phyloP scores from a whole-genome alignment of 2,329 filamentous ascomycete genomes.

The Fusarium denticulatum region DNA sequence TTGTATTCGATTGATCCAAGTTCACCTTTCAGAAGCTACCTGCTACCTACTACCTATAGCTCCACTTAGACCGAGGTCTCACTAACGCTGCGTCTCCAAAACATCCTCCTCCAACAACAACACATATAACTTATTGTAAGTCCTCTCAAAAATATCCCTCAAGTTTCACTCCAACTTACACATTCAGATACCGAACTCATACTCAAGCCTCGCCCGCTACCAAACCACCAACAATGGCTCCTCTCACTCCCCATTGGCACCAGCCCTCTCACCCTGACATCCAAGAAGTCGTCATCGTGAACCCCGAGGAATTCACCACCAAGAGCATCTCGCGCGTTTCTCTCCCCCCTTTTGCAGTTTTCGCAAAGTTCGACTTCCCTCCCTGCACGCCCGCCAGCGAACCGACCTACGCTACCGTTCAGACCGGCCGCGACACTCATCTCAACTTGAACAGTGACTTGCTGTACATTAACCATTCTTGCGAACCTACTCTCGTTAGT shows the following conservation, averaged over 20 bases:
- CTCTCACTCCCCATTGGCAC: constrained; percentile 66
- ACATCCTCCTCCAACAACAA: not conserved
- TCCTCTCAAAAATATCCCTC: not conserved
- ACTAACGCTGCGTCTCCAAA: not conserved
- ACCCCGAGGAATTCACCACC: constrained; percentile 65
- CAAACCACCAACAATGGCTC: constrained; percentile 56
- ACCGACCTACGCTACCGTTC: constrained; percentile 72
- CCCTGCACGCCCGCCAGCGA: constrained; percentile 65
- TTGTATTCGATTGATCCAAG: not conserved
- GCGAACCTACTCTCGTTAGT: constrained; percentile 71
- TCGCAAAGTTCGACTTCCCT: constrained; percentile 73
- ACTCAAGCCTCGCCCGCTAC: constrained; percentile 6
- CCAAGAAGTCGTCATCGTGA: constrained; percentile 64
- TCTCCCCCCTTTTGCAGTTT: constrained; percentile 71
- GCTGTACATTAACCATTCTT: constrained; percentile 75
- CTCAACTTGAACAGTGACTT: constrained; percentile 73
- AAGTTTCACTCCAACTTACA: not conserved
- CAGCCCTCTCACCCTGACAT: constrained; percentile 69
- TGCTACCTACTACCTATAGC: not conserved
- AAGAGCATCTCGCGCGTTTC: constrained; percentile 66
- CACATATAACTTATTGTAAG: not conserved
- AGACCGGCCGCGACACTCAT: constrained; percentile 65
- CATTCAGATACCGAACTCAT: not conserved
- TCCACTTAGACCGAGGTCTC: constrained; percentile 29
- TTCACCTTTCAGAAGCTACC: constrained; percentile 3